Conservation (phyloP, 139 green algal species). For the Prasinococcaceae sp. region DNA sequence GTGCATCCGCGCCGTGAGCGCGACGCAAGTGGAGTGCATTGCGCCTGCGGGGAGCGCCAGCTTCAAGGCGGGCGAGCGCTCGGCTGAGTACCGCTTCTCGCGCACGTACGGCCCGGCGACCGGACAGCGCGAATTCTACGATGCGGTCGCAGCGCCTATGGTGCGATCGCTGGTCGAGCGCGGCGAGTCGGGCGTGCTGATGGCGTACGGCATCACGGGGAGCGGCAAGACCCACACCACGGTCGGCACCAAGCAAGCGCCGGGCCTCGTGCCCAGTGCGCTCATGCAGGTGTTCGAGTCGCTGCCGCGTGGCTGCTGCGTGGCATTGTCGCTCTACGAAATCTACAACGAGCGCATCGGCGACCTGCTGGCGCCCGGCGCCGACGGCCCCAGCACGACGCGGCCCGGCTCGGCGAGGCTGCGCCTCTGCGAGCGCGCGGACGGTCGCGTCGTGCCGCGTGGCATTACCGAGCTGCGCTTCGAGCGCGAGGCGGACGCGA, state of each 20-base stretch:
- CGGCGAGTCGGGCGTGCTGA: conserved; percentile 28
- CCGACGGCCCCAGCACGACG: background rate
- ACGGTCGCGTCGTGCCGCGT: conserved; percentile 32
- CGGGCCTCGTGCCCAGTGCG: conserved; percentile 44
- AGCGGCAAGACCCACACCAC: conserved; percentile 71
- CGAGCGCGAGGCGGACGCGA: conserved; percentile 23
- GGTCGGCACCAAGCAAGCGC: conserved; percentile 22
- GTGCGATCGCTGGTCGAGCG: too few relatives aligned
- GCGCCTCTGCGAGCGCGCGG: conserved; percentile 37
- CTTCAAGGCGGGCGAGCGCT: too few relatives aligned
- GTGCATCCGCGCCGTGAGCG: too few relatives aligned
- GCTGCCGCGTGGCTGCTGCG: conserved; percentile 2
- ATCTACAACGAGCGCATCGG: conserved; percentile 65
- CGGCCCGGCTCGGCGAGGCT: conserved; percentile 12
- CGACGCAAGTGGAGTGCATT: too few relatives aligned
- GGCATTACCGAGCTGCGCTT: conserved; percentile 20
- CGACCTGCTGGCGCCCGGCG: conserved; percentile 43
- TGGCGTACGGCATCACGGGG: conserved; percentile 65
- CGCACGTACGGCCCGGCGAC: too few relatives aligned
- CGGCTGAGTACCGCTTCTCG: too few relatives aligned
- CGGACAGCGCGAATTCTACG: too few relatives aligned
- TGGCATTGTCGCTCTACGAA: conserved; percentile 28
- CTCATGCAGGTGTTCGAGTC: conserved; percentile 38
- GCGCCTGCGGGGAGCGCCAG: too few relatives aligned
- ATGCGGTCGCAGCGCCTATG: too few relatives aligned